These are phyloP conservation scores for Eucalyptus curtisii DNA, from an alignment of 345 rosid genomes.

Conservation along the genomic window DNA sequence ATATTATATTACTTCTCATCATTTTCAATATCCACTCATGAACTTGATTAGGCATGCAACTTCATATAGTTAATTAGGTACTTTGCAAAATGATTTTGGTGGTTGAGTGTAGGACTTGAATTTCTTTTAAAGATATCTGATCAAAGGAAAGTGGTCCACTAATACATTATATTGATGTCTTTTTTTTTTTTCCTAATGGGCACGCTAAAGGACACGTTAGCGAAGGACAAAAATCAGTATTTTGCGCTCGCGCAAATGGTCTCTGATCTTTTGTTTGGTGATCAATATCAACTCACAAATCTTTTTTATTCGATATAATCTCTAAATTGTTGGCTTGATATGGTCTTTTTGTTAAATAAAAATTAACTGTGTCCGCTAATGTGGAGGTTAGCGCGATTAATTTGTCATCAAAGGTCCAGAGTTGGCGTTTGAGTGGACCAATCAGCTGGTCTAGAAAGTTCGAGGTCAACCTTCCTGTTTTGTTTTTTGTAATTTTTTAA, in stretches of 20 bases:
- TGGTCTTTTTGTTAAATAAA: neutral
- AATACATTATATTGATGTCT: neutral
- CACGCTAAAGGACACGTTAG: neutral
- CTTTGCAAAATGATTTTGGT: neutral
- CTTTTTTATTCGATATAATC: neutral
- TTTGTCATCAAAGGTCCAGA: neutral
- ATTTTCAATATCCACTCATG: neutral
- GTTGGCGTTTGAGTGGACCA: neutral
- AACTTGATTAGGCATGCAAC: neutral
- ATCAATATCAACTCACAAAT: neutral
- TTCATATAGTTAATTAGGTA: neutral
- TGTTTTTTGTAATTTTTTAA: neutral
- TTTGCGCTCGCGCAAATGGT: neutral
- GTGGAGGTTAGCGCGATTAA: neutral
- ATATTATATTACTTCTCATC: neutral
- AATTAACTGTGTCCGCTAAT: neutral
- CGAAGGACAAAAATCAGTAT: neutral
- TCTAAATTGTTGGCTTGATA: neutral
- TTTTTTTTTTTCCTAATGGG: neutral
- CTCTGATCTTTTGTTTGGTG: neutral
- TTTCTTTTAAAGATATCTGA: neutral
- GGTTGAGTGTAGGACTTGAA: neutral
- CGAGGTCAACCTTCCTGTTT: neutral
- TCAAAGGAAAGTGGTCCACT: neutral
- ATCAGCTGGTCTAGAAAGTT: neutral